These are phyloP conservation scores for Daldinia sp. DNA, from an alignment of 2,329 filamentous ascomycete species.

Conservation along the genomic window DNA sequence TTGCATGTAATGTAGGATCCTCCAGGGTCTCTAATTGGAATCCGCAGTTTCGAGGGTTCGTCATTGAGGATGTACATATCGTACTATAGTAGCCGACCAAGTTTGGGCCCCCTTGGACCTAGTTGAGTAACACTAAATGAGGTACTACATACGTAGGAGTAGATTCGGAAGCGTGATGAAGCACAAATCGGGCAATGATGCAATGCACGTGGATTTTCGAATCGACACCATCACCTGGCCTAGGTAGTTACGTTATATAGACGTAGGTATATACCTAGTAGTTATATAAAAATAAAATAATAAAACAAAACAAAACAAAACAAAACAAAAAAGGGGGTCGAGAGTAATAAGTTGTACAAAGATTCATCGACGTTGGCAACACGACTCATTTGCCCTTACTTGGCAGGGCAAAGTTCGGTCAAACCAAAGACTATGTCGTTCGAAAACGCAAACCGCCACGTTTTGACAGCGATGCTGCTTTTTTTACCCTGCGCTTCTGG, in stretches of 20 bases:
- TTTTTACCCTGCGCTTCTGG: not conserved
- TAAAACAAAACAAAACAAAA: not conserved
- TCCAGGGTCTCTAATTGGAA: conserved; percentile 23
- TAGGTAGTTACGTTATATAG: no score
- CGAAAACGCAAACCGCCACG: conserved; percentile 2
- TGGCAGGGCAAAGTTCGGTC: conserved; percentile 35
- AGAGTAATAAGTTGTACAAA: not conserved
- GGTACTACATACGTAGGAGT: conserved; percentile 2
- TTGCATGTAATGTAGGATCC: conserved; percentile 11
- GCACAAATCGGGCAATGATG: conserved; percentile 18
- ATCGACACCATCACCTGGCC: not conserved
- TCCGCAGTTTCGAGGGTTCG: conserved; percentile 10
- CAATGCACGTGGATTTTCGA: conserved; percentile 22
- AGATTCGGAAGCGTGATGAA: conserved; percentile 1
- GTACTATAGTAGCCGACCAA: no score
- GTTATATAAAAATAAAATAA: not conserved
- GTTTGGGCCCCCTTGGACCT: not conserved
- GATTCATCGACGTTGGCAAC: not conserved
- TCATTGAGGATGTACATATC: no score
- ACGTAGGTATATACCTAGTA: no score
- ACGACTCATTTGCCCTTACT: conserved; percentile 13
- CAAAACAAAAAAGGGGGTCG: no score
- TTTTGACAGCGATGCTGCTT: conserved; percentile 16
- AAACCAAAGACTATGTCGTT: conserved; percentile 1
- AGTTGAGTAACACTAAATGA: not conserved